phyloP scores from a whole-genome alignment of 2,329 filamentous ascomycete species.

The Ilyonectria destructans region DNA sequence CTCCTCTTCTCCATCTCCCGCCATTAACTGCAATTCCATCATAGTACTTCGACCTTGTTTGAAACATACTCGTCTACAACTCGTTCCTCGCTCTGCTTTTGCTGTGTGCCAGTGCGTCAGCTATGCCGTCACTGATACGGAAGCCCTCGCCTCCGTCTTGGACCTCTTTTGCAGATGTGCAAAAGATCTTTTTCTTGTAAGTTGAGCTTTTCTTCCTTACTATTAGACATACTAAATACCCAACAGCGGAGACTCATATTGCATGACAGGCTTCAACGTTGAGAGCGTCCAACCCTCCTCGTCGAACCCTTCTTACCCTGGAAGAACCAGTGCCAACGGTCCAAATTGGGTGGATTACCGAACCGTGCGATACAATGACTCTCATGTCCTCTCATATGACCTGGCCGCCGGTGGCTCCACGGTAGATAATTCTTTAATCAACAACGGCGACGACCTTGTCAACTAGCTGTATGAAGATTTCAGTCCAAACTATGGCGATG shows the following conservation, averaged over 20 bases:
- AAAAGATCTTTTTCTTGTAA: constrained; percentile 2
- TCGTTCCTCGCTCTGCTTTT: neutral
- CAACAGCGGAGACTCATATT: constrained; percentile 17
- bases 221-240: neutral
- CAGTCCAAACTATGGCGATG: neutral
- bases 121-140: no score
- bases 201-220: neutral
- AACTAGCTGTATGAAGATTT: neutral
- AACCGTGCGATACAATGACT: constrained; percentile 3
- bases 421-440: neutral
- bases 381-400: constrained; percentile 5
- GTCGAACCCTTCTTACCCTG: constrained; percentile 1
- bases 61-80: neutral
- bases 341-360: constrained; percentile 17
- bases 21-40: neutral
- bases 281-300: neutral
- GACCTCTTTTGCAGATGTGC: neutral
- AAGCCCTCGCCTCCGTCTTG: neutral
- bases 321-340: constrained; percentile 7
- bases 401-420: constrained; percentile 11
- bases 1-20: neutral
- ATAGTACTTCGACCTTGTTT: neutral
- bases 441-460: neutral
- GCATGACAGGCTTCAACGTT: constrained; percentile 2
- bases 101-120: neutral